Conservation (phyloP, 257 asterid species). For the Craterostigma plantagineum region DNA sequence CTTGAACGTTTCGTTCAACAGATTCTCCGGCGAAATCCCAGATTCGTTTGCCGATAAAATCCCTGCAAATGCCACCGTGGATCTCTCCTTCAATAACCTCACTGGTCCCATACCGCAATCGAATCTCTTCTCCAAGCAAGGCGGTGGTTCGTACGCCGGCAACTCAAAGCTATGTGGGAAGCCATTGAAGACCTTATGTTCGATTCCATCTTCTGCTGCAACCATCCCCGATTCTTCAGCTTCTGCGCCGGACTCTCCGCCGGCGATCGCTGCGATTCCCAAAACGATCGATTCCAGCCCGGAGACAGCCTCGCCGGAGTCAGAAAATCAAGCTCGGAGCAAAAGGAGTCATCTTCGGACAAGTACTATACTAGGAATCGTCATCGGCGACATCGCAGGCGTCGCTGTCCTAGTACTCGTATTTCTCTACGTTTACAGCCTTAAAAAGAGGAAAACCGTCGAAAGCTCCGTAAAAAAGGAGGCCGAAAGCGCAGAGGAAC, state of each 20-base stretch:
- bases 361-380: conserved; percentile 51
- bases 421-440: conserved; percentile 19
- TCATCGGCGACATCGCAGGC: conserved; percentile 55
- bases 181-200: conserved; percentile 32
- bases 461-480: conserved; percentile 16
- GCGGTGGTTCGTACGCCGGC: conserved; percentile 27
- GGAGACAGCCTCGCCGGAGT: conserved; percentile 14
- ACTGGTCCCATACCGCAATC: conserved; percentile 52
- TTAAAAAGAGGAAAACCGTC: conserved; percentile 27
- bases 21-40: conserved; percentile 57
- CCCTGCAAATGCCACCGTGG: conserved; percentile 43
- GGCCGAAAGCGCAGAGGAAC: conserved; percentile 17
- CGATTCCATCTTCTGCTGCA: conserved; percentile 27
- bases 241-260: conserved; percentile 52
- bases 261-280: conserved; percentile 89
- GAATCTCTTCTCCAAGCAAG: conserved; percentile 25
- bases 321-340: too few relatives aligned
- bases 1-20: conserved; percentile 56
- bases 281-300: conserved; percentile 35
- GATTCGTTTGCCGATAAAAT: conserved; percentile 25
- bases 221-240: conserved; percentile 25
- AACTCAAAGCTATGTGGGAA: conserved; percentile 55
- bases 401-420: conserved; percentile 30
- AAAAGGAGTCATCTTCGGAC: conserved; percentile 19
- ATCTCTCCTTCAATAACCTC: conserved; percentile 45